Evolutionary conservation across 2,329 filamentous ascomycete species (phyloP).

Genomic region (Xylaria polymorpha): DNA sequence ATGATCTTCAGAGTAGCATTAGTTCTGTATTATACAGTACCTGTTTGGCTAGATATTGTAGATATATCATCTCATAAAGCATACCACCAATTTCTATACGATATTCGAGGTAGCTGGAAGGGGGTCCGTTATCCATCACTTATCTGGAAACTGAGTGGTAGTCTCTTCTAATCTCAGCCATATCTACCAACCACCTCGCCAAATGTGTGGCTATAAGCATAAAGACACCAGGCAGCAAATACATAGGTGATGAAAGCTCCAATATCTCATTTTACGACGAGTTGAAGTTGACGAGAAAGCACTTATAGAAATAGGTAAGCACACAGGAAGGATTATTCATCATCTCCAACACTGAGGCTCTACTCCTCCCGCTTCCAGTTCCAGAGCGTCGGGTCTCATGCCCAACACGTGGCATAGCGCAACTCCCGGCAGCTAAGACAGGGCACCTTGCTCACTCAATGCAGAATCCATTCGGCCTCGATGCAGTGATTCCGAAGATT

Average conservation of each 20-base stretch:
- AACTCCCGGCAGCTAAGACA: constrained; percentile 1
- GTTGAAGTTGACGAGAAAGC: neutral
- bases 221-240: neutral
- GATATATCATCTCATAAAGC: neutral
- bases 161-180: neutral
- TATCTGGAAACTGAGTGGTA: neutral
- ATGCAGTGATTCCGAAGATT: neutral
- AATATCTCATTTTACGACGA: neutral
- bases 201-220: neutral
- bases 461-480: constrained; percentile 11
- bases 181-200: neutral
- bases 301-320: constrained; percentile 11
- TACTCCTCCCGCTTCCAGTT: constrained; percentile 6
- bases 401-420: constrained; percentile 9
- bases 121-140: neutral
- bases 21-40: neutral
- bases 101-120: neutral
- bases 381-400: constrained; percentile 15
- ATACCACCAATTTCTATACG: neutral
- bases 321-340: constrained; percentile 3
- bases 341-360: neutral
- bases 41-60: neutral
- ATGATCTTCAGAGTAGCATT: neutral
- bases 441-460: constrained; percentile 12
- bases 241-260: neutral